Percentiles rank a stretch among this genome's conserved stretches.
Conservation (phyloP, 345 rosid species). For the Gossypium sturtianum region DNA sequence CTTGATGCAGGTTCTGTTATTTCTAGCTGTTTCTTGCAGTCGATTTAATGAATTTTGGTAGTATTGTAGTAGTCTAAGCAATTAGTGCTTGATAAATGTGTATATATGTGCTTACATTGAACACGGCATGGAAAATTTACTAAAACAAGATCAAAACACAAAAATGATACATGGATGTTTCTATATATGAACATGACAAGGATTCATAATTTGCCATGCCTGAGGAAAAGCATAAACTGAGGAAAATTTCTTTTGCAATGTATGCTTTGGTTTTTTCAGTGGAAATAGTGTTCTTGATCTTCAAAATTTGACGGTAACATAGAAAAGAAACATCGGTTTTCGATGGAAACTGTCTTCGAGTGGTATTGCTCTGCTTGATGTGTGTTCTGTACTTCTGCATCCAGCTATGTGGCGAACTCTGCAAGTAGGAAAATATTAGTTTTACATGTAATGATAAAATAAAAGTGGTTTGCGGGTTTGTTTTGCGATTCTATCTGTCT, state of each 20-base stretch:
- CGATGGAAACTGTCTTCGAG: neutral
- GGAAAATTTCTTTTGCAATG: neutral
- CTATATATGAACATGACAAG: neutral
- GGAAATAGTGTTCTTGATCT: too few species aligned
- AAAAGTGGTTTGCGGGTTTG: neutral
- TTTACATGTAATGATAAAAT: neutral
- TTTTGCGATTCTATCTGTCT: neutral
- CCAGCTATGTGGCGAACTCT: neutral
- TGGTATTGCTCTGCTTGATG: neutral
- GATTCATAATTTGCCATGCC: neutral
- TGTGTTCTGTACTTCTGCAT: neutral
- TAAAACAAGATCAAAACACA: neutral
- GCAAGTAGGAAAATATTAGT: neutral
- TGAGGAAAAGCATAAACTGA: neutral
- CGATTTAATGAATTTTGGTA: neutral
- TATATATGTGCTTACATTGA: neutral
- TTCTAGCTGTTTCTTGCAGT: neutral
- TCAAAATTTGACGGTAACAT: neutral
- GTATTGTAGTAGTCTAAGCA: neutral
- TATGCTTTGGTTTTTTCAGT: neutral
- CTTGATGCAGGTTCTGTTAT: constrained; percentile 70
- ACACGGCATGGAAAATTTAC: too few species aligned
- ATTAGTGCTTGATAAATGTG: neutral
- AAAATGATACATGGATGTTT: neutral
- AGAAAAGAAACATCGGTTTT: neutral